A percentile compares a stretch with the other conserved stretches of the same genome.
Evolutionary conservation across 2,329 filamentous ascomycete species (phyloP).

Genomic region (Neonectria neomacrospora): DNA sequence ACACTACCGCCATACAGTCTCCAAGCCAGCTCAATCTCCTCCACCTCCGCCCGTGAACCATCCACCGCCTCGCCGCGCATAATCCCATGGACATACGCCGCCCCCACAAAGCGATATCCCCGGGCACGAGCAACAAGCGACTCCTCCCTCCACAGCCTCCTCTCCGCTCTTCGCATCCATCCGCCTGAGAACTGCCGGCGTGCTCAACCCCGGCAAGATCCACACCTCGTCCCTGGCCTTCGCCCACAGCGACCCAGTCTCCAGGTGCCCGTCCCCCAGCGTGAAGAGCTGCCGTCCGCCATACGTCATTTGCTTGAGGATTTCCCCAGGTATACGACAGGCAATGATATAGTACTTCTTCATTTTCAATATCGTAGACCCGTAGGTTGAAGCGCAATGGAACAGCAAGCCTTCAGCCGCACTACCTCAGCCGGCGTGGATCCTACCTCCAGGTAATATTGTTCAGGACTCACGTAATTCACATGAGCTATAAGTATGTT

Average conservation of each 20-base stretch:
- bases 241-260: conserved; percentile 33
- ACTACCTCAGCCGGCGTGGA: neutral
- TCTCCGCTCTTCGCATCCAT: neutral
- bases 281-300: conserved; percentile 40
- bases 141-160: neutral
- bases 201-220: conserved; percentile 37
- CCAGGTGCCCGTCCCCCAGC: conserved; percentile 31
- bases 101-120: conserved; percentile 32
- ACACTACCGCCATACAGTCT: neutral
- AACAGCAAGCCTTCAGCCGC: conserved; percentile 16
- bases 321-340: conserved; percentile 45
- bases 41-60: conserved; percentile 3
- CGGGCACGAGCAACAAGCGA: neutral
- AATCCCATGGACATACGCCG: conserved; percentile 39
- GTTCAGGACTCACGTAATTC: no score
- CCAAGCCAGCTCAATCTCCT: conserved; percentile 28
- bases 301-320: conserved; percentile 38
- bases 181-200: conserved; percentile 32
- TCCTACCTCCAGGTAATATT: neutral
- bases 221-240: conserved; percentile 38
- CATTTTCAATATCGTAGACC: conserved; percentile 28
- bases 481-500: neutral
- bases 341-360: conserved; percentile 34
- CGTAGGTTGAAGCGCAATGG: conserved; percentile 31
- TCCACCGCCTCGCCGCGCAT: conserved; percentile 35